phyloP scores from a whole-genome alignment of 2,329 filamentous ascomycete genomes.

The Aspergillus versicolor region DNA sequence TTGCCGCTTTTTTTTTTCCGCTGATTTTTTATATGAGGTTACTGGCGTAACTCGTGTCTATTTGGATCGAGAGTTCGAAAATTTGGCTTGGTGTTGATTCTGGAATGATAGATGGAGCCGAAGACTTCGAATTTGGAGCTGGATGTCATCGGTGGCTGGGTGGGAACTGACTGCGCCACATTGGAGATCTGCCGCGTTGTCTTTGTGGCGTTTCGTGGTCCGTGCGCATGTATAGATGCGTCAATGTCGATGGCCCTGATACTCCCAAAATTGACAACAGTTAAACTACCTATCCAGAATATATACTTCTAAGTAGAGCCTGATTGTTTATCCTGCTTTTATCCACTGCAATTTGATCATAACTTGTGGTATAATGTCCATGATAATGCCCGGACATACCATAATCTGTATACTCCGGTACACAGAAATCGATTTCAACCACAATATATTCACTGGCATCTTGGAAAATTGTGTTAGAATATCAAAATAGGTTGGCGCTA shows the following conservation, averaged over 20 bases:
- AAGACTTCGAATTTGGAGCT: background rate
- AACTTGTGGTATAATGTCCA: no score
- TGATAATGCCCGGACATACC: no score
- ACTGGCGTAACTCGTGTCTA: background rate
- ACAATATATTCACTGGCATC: no score
- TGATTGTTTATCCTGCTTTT: no score
- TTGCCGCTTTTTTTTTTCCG: background rate
- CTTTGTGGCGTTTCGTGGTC: background rate
- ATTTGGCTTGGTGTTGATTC: background rate
- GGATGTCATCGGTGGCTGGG: background rate
- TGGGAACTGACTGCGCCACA: background rate
- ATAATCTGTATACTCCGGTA: no score
- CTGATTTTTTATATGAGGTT: background rate
- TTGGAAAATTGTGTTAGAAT: no score
- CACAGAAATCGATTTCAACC: no score
- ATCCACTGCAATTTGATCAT: no score
- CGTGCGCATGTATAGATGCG: background rate
- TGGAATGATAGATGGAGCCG: background rate
- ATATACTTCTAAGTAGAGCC: no score
- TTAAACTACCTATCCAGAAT: no score
- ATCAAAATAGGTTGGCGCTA: background rate
- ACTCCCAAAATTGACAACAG: background rate
- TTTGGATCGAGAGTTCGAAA: background rate
- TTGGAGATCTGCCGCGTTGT: background rate
- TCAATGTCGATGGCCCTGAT: background rate